A percentile compares a stretch with the other conserved stretches of the same genome.
phyloP scores from a whole-genome alignment of 1,139 yeast species.

The Wickerhamomyces sp. region DNA sequence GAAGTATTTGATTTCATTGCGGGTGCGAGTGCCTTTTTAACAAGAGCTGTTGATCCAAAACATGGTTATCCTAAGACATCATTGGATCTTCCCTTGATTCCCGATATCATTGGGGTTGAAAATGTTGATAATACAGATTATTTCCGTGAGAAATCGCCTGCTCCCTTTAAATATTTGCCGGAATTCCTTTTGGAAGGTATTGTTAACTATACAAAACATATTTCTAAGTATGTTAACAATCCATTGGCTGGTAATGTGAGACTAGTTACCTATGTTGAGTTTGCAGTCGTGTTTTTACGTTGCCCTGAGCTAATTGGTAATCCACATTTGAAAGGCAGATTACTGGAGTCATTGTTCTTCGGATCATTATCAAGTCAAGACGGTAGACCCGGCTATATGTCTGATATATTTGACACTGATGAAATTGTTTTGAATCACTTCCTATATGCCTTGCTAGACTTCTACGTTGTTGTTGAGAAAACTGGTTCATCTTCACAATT shows the following conservation, averaged over 20 bases:
- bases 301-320: conserved; percentile 86
- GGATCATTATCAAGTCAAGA: conserved; percentile 63
- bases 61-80: conserved; percentile 56
- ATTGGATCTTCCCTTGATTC: conserved; percentile 61
- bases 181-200: conserved; percentile 84
- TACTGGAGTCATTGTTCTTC: conserved; percentile 74
- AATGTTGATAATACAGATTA: conserved; percentile 70
- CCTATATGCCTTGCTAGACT: conserved; percentile 78
- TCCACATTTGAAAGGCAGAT: conserved; percentile 85
- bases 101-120: conserved; percentile 46
- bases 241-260: conserved; percentile 56
- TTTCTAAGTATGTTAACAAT: conserved; percentile 53
- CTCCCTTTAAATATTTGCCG: conserved; percentile 82
- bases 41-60: conserved; percentile 66
- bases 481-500: conserved; percentile 95
- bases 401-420: conserved; percentile 59
- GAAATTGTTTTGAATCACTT: conserved; percentile 61
- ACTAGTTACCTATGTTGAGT: conserved; percentile 60
- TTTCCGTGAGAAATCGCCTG: conserved; percentile 58
- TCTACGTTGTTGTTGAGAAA: conserved; percentile 91
- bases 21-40: conserved; percentile 70
- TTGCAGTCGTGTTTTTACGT: conserved; percentile 68
- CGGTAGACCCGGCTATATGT: conserved; percentile 71
- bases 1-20: conserved; percentile 73
- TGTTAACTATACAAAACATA: conserved; percentile 66